phyloP scores from a whole-genome alignment of 129 eudicot genomes.

The Artemisia annua region DNA sequence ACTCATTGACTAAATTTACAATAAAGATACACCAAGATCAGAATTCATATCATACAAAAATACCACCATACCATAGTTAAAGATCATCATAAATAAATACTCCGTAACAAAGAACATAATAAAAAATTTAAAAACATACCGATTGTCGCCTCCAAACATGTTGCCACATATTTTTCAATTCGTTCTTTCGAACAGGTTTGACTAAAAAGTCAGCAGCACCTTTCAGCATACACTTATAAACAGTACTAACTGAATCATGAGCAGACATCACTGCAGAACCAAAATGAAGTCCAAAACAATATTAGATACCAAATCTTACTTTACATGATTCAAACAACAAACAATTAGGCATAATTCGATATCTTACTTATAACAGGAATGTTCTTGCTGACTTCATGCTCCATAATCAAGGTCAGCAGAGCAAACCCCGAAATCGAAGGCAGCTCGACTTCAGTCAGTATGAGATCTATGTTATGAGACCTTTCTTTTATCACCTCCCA shows the following conservation, averaged over 20 bases:
- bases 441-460: conserved; percentile 80
- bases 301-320: not conserved
- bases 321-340: not conserved
- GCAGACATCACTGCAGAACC: conserved; percentile 82
- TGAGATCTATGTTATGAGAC: conserved; percentile 66
- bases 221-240: conserved; percentile 87
- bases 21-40: conserved; percentile 19
- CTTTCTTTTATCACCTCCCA: conserved; percentile 77
- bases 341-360: not conserved
- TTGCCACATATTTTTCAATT: conserved; percentile 93
- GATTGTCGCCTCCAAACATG: conserved; percentile 95
- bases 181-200: conserved; percentile 85
- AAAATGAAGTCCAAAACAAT: conserved; percentile 13
- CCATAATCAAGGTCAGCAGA: conserved; percentile 71
- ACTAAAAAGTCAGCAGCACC: conserved; percentile 97
- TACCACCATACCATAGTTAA: not conserved
- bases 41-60: not conserved
- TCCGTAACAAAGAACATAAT: conserved; percentile 6
- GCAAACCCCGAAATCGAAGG: conserved; percentile 92
- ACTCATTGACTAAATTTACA: conserved; percentile 41
- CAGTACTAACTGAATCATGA: conserved; percentile 78
- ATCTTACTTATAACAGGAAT: conserved; percentile 92
- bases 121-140: conserved; percentile 41
- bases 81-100: not conserved
- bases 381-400: conserved; percentile 78